Base-by-base conservation (phyloP, 2,329 filamentous ascomycete species). In the Sclerotinia trifoliorum region DNA sequence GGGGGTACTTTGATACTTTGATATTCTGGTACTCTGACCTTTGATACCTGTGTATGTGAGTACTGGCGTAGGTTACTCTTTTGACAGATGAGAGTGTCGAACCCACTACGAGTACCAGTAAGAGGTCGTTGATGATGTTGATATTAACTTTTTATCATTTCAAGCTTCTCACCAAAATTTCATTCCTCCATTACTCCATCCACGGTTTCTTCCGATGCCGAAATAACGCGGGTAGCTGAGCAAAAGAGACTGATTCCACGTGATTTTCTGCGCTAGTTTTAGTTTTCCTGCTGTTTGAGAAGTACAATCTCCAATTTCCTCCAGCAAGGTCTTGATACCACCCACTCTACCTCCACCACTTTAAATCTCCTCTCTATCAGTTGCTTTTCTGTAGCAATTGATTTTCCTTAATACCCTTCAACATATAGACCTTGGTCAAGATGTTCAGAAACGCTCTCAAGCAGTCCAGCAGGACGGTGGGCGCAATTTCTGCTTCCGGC, bases 401-500 rank as follows among this genome's bases (percentile, higher is more conserved):
- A 82, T 82, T 82, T 81, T 81, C 80, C 80, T 75, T 81, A 82
- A 78, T 79, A 78, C 81, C 79, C 79, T 79, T 81, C 80, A 83
- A 79, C 79, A 80, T 78, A 83, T 42, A 51, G 77, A 82, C 78
- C 81, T 81, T 83, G 85, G 80, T 81, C 81, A 86, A 82, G 85
- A 97, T 98, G 94, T 96, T 97, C 88, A 93, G 94, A 86, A 96
- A 92, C 90, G 94, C 94, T 86, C 88, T 98, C 85, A 90, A 94
- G 86, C 93, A 96, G 88, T 96, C 93, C 83, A 91, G 91, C 86
- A 93, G 94, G 87, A 91, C 92, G 83, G 92, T 94, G 84, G 91
- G 92, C 86, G 93, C 92, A 85, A 88, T 96, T 85, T 92, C 93
- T 90, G 91, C 92, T 80, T 87, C 91, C 80, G 89, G 92, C 87